Conservation (phyloP, 805 yeast genomes). For the Teunomyces tritomae region DNA sequence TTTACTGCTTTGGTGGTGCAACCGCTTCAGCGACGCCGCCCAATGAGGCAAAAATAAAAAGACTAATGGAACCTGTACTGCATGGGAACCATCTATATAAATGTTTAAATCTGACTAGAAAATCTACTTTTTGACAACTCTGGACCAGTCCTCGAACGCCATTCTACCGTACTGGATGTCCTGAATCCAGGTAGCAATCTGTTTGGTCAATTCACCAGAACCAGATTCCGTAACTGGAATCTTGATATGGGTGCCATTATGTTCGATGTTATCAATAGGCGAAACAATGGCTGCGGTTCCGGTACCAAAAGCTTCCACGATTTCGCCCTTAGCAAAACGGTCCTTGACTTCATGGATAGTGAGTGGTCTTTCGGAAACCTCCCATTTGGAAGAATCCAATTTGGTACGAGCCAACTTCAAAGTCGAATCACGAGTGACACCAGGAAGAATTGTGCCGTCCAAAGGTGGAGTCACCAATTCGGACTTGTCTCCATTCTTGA, state of each 20-base stretch:
- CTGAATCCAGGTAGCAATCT: constrained; percentile 79
- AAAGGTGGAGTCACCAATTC: constrained; percentile 95
- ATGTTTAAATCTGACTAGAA: background rate
- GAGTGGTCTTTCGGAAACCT: constrained; percentile 74
- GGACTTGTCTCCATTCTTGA: constrained; percentile 70
- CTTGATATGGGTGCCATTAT: constrained; percentile 63
- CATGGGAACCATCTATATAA: too few species aligned
- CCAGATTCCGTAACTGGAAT: constrained; percentile 81
- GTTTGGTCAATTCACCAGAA: constrained; percentile 76
- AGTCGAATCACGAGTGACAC: constrained; percentile 94
- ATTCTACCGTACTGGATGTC: constrained; percentile 86
- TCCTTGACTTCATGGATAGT: constrained; percentile 79
- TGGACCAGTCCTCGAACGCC: constrained; percentile 57
- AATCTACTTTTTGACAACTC: constrained; percentile 20
- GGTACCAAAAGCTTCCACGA: constrained; percentile 92
- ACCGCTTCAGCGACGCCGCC: too few species aligned
- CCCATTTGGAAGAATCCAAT: constrained; percentile 76
- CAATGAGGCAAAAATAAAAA: too few species aligned
- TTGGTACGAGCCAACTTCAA: constrained; percentile 72
- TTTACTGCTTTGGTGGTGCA: too few species aligned
- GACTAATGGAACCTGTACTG: too few species aligned
- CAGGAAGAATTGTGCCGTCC: constrained; percentile 95
- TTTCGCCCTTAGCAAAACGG: constrained; percentile 72
- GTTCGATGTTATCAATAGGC: constrained; percentile 86
- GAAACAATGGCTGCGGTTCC: constrained; percentile 98